Evolutionary conservation across 2,329 filamentous ascomycete species (phyloP).

Genomic region (Akanthomyces muscarius): DNA sequence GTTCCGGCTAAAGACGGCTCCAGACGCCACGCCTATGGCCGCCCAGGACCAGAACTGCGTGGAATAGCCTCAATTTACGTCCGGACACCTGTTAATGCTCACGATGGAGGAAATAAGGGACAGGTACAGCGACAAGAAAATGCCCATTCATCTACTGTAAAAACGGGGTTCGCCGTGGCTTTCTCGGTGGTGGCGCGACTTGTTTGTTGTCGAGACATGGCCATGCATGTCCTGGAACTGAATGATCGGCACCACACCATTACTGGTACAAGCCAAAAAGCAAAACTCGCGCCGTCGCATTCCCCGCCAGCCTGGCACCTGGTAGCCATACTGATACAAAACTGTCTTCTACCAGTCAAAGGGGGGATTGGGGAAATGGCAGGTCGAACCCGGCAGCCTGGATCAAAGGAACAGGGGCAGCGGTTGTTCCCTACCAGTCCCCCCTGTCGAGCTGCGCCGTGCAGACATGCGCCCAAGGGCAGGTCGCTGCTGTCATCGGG

Average conservation of each 20-base stretch:
- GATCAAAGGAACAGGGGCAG: neutral
- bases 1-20: neutral
- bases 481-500: constrained; percentile 5
- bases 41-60: neutral
- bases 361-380: neutral
- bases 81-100: neutral
- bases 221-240: neutral
- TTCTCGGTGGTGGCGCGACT: neutral
- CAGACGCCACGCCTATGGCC: neutral
- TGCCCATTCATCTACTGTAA: neutral
- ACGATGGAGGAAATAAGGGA: neutral
- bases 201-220: constrained; percentile 5
- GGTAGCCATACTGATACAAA: too few species aligned
- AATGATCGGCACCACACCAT: constrained; percentile 2
- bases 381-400: constrained; percentile 9
- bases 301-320: neutral
- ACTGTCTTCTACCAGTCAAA: neutral
- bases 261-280: neutral
- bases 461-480: neutral
- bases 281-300: constrained; percentile 15
- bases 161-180: neutral
- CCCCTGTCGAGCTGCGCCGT: neutral
- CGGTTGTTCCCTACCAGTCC: neutral
- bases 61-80: neutral
- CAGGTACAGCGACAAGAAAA: neutral